Conservation (phyloP, 108 stramenopile species). For the Tribonema minus region DNA sequence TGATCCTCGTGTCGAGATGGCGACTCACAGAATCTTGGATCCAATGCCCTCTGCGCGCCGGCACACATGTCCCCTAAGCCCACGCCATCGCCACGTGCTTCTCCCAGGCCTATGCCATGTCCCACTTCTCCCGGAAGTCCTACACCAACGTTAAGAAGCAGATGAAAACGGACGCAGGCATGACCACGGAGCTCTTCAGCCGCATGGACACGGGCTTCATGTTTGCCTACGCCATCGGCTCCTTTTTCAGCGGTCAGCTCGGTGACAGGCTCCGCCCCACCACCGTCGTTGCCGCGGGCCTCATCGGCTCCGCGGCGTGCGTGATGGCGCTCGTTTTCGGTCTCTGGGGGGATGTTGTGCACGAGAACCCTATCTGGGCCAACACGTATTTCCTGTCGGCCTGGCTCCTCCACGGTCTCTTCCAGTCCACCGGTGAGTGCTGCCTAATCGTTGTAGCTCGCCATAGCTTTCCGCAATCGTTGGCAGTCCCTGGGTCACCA, state of each 20-base stretch:
- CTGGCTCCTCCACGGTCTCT: constrained; percentile 69
- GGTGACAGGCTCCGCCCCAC: constrained; percentile 88
- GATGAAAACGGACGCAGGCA: constrained; percentile 68
- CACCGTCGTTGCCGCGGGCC: constrained; percentile 78
- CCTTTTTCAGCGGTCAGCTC: constrained; percentile 83
- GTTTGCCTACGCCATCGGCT: constrained; percentile 85
- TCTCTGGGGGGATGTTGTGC: neutral
- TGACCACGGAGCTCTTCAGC: constrained; percentile 58
- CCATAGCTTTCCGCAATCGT: too few species aligned
- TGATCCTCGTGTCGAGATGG: too few species aligned
- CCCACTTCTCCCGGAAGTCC: constrained; percentile 87
- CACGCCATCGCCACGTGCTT: too few species aligned
- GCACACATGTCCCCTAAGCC: too few species aligned
- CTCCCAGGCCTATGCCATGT: constrained; percentile 92
- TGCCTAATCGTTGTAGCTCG: too few species aligned
- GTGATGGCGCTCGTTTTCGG: constrained; percentile 74
- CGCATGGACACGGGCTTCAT: constrained; percentile 92
- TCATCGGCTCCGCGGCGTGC: constrained; percentile 79
- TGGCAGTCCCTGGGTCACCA: too few species aligned
- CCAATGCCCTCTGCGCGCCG: too few species aligned
- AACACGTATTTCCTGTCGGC: neutral
- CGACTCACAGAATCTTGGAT: too few species aligned
- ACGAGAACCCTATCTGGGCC: neutral
- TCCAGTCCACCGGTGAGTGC: constrained; percentile 80
- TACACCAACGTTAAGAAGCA: constrained; percentile 90